These are phyloP conservation scores for Pythium insidiosum DNA, from an alignment of 352 stramenopile genomes.

Conservation along the genomic window DNA sequence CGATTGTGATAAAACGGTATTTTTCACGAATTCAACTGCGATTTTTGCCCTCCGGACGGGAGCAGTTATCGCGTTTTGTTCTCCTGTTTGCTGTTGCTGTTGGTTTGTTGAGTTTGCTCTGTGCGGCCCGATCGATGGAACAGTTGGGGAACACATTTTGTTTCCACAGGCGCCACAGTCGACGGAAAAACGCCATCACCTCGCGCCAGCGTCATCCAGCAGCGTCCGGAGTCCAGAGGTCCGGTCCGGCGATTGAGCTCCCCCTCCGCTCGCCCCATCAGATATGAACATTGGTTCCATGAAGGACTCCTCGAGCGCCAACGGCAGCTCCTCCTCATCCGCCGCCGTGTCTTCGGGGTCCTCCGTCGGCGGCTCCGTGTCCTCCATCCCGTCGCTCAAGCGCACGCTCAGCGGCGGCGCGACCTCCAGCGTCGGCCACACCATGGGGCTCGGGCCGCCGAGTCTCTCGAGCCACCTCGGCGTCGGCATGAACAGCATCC, in stretches of 20 bases:
- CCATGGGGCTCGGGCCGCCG: slow-evolving; percentile 22
- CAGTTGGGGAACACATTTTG: slow-evolving; percentile 20
- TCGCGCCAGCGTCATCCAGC: no score
- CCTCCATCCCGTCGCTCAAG: slow-evolving; percentile 80
- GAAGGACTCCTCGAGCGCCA: slow-evolving; percentile 33
- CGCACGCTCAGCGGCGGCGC: slow-evolving; percentile 73
- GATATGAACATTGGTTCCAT: slow-evolving; percentile 70
- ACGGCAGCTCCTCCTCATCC: slow-evolving; percentile 25
- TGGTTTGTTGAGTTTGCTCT: no score
- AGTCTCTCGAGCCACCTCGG: slow-evolving; percentile 41
- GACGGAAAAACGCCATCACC: no score
- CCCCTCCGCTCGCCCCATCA: no score
- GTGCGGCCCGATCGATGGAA: slow-evolving; percentile 16
- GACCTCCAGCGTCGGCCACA: slow-evolving; percentile 18
- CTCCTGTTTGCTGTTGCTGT: slow-evolving; percentile 8
- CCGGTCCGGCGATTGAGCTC: no score
- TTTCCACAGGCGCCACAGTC: slow-evolving; percentile 9
- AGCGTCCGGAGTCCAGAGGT: no score
- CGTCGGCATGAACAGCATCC: slow-evolving; percentile 69
- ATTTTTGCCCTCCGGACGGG: slow-evolving; percentile 2
- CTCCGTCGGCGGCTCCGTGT: slow-evolving; percentile 28
- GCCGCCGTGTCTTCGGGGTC: no score
- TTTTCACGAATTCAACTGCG: no score
- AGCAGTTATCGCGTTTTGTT: background rate
- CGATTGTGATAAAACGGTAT: no score